Evolutionary conservation across 768 basidiomycete genomes (phyloP), one percentile per base, ranked within the genome.

Genomic region (Panaeolus cyanescens): DNA sequence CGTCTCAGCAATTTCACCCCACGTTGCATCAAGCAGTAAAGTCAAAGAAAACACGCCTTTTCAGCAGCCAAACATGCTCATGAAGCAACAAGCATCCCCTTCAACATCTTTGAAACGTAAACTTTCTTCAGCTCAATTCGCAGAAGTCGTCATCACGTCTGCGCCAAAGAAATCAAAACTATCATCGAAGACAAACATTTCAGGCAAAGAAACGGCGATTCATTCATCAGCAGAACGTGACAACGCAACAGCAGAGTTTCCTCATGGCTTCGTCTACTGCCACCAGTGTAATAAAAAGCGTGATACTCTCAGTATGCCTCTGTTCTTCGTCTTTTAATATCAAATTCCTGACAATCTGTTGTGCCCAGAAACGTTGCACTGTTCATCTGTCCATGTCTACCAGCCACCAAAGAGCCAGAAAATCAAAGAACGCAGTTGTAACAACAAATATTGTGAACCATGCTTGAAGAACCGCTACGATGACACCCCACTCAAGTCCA

Each of bases 221-320:
- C 73, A 76, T 36, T 71, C 65, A 59, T 77, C 78, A 33, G 74
- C 73, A 28, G 62, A 59, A 58, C 22, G 12, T 4, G 25, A 28
- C 25, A 72, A 74, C 36, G 65, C 68, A 5, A 71, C 67, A 28
- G 59, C 68, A 6, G 73, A 76, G n/a, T 76, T 72, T 63, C 75
- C 77, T 10, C 73, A 75, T 56, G 79, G 81, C 67, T 68, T 79
- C 70, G 72, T 84, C 55, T 84, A 86, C 64, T 92, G 91, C 64
- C 91, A 91, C 70, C 90, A 91, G 67, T 91, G 91, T 72, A 79
- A 78, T 63, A 82, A 81, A 69, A 89, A 87, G 65, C 84, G 85
- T 55, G 85, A 85, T 64, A 68, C 71, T 30, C 68, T 74, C 50
- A 74, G 90, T 88, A 50, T 55, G 79, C 70, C 4, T 20, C 20